A percentile compares a stretch with the other conserved stretches of the same genome.
Conservation (phyloP, 2,329 filamentous ascomycete genomes). For the Pseudocercospora pini-densiflorae region DNA sequence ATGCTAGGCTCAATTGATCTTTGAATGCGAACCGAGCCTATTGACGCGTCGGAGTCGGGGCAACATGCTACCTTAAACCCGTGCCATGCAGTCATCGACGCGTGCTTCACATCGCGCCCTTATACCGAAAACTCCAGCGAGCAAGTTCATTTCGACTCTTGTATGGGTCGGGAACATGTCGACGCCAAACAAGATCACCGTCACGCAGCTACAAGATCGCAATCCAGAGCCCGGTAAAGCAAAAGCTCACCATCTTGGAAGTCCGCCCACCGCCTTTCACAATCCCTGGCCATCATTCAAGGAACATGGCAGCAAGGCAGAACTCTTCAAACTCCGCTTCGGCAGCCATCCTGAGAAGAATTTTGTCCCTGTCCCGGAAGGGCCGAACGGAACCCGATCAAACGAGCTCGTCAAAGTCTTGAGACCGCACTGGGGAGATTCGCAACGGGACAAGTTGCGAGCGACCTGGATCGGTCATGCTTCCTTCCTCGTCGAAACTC, state of each 20-base stretch:
- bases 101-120: background rate
- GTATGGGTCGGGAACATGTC: constrained; percentile 5
- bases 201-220: constrained; percentile 15
- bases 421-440: constrained; percentile 46
- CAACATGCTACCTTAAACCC: background rate
- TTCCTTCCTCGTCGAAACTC: constrained; percentile 53
- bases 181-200: background rate
- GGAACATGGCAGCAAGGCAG: constrained; percentile 29
- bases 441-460: constrained; percentile 41
- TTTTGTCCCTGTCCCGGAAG: constrained; percentile 52
- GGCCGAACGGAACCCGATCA: constrained; percentile 35
- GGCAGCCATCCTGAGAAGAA: constrained; percentile 45
- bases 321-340: constrained; percentile 44
- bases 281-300: constrained; percentile 56
- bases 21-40: no score
- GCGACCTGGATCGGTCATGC: constrained; percentile 60
- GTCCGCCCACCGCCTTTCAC: constrained; percentile 50
- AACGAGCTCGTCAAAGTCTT: constrained; percentile 49
- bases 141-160: background rate
- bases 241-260: constrained; percentile 48
- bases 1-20: no score
- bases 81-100: background rate
- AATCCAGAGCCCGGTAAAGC: constrained; percentile 22
- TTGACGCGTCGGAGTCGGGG: background rate
- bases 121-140: background rate